These are phyloP conservation scores for Globisporangium viniferum DNA, from an alignment of 352 stramenopile genomes.

Conservation along the genomic window DNA sequence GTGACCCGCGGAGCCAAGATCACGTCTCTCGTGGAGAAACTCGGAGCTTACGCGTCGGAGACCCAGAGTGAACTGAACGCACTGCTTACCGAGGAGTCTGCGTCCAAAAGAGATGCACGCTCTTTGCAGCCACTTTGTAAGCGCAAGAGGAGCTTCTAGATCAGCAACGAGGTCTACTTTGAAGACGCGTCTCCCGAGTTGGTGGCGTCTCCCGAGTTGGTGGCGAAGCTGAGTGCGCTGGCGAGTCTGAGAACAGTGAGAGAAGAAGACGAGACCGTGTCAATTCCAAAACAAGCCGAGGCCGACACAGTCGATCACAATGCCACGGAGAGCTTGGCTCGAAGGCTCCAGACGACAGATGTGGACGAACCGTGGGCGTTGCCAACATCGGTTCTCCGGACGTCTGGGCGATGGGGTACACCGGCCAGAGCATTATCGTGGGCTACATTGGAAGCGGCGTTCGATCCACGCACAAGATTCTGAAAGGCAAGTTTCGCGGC, in stretches of 20 bases:
- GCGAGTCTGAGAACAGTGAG: neutral
- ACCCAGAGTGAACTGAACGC: no score
- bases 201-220: slow-evolving; percentile 20
- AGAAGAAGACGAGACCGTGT: neutral
- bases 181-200: slow-evolving; percentile 21
- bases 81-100: no score
- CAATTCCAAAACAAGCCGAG: neutral
- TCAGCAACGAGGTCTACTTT: slow-evolving; percentile 28
- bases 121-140: neutral
- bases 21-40: no score
- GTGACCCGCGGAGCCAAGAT: no score
- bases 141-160: slow-evolving; percentile 21
- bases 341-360: neutral
- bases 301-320: neutral
- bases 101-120: no score
- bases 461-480: no score
- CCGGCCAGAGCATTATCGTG: slow-evolving; percentile 22
- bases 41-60: no score
- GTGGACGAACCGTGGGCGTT: slow-evolving; percentile 24
- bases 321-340: neutral
- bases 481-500: no score
- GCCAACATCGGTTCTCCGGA: slow-evolving; percentile 19
- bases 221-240: slow-evolving; percentile 21
- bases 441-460: no score
- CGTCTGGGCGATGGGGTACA: slow-evolving; percentile 29